These are phyloP conservation scores for Bremia lactucae DNA, from an alignment of 352 stramenopile species.

Conservation along the genomic window DNA sequence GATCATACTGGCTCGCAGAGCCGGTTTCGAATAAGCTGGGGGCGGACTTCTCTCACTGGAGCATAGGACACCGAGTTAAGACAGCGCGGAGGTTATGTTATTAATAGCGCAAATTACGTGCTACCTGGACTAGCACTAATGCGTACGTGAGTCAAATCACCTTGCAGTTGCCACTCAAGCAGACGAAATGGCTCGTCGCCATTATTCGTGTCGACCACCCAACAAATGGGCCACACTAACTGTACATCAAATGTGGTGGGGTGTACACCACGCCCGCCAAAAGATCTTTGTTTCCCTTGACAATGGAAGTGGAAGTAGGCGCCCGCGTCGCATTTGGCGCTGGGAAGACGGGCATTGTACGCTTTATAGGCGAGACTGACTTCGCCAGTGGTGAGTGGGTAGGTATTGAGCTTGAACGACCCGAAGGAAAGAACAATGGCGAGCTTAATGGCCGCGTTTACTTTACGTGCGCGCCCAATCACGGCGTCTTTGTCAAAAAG, in stretches of 20 bases:
- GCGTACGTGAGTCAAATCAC: conserved; percentile 6
- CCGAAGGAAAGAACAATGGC: conserved; percentile 81
- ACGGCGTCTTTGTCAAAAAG: conserved; percentile 67
- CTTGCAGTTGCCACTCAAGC: conserved; percentile 7
- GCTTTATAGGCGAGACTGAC: conserved; percentile 69
- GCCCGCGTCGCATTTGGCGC: conserved; percentile 49
- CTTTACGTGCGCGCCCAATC: conserved; percentile 60
- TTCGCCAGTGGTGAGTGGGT: conserved; percentile 74
- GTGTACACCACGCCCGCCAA: not conserved
- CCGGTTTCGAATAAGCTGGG: conserved; percentile 6
- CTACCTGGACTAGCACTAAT: not conserved
- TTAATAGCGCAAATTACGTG: conserved; percentile 8
- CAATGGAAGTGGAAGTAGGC: conserved; percentile 47
- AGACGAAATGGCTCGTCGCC: conserved; percentile 1
- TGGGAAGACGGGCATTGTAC: conserved; percentile 63
- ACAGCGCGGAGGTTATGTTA: not conserved
- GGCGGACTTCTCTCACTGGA: conserved; percentile 11
- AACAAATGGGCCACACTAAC: not conserved
- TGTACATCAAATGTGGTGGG: not conserved
- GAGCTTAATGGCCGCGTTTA: conserved; percentile 75
- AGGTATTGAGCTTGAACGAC: conserved; percentile 65
- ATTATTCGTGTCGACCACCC: too few species aligned
- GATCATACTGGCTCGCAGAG: conserved; percentile 7
- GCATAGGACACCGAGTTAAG: conserved; percentile 5
- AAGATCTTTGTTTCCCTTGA: not conserved